These are phyloP conservation scores for Geranium rotundifolium DNA, from an alignment of 345 rosid genomes.

Conservation along the genomic window DNA sequence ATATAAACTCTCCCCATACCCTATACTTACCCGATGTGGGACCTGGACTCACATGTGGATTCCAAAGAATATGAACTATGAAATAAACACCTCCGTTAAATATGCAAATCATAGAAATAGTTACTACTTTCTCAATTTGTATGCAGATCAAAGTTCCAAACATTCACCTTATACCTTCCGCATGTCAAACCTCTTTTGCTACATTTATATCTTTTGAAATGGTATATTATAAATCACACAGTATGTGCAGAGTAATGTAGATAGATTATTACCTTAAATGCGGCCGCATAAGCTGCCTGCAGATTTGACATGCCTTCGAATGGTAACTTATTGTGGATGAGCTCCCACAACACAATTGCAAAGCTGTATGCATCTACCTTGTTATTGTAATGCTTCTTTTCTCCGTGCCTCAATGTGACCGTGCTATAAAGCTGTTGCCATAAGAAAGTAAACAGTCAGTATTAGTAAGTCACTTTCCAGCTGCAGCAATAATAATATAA, in stretches of 20 bases:
- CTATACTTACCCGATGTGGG: too few species aligned
- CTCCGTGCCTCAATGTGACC: slow-evolving; percentile 89
- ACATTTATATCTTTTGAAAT: not conserved
- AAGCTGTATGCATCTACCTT: slow-evolving; percentile 97
- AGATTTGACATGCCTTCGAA: slow-evolving; percentile 99
- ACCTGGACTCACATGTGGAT: too few species aligned
- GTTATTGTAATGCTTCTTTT: slow-evolving; percentile 91
- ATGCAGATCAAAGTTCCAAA: not conserved
- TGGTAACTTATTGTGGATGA: slow-evolving; percentile 85
- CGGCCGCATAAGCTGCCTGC: slow-evolving; percentile 99
- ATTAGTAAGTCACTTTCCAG: not conserved
- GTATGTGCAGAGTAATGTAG: not conserved
- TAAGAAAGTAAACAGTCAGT: not conserved
- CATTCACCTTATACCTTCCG: not conserved
- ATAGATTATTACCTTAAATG: slow-evolving; percentile 57
- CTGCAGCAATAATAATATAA: not conserved
- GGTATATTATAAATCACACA: too few species aligned
- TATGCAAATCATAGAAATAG: too few species aligned
- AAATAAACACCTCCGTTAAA: too few species aligned
- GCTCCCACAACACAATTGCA: slow-evolving; percentile 98
- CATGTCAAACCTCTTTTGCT: not conserved
- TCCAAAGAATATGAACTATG: too few species aligned
- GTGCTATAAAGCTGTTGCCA: slow-evolving; percentile 78
- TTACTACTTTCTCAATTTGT: too few species aligned
- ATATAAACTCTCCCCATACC: too few species aligned